phyloP scores from a whole-genome alignment of 768 basidiomycete species.

The Boletus sensibilis region DNA sequence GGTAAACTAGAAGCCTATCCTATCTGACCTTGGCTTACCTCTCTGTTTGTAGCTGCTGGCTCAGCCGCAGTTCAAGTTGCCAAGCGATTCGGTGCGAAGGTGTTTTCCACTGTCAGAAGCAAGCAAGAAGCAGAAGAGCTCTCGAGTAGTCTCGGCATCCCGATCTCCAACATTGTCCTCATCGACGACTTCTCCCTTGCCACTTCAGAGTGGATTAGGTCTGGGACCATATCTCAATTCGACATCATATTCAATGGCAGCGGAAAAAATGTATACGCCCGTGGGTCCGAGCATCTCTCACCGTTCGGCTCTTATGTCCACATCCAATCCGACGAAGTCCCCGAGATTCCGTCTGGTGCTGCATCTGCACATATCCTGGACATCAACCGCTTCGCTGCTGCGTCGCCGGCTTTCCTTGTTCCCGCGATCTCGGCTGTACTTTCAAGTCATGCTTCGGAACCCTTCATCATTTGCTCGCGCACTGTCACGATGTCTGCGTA shows the following conservation, averaged over 20 bases:
- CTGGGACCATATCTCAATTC: conserved; percentile 16
- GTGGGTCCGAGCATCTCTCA: conserved; percentile 22
- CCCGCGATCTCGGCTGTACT: conserved; percentile 20
- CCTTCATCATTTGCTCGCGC: conserved; percentile 10
- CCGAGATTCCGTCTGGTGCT: conserved; percentile 19
- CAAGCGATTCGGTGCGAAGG: conserved; percentile 19
- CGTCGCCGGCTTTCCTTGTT: conserved; percentile 19
- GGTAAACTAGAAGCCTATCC: conserved; percentile 4
- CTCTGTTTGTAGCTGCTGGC: conserved; percentile 17
- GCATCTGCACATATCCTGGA: conserved; percentile 21
- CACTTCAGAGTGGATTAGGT: conserved; percentile 11
- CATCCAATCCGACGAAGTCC: conserved; percentile 14
- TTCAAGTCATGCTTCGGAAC: conserved; percentile 15
- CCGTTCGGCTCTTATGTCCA: conserved; percentile 28
- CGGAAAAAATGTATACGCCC: conserved; percentile 13
- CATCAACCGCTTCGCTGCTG: conserved; percentile 20
- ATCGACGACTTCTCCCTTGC: conserved; percentile 14
- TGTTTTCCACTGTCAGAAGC: conserved; percentile 23
- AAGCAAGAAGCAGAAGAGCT: conserved; percentile 14
- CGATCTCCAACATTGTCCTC: conserved; percentile 8
- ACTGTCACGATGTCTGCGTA: conserved; percentile 14
- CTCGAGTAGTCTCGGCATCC: conserved; percentile 12
- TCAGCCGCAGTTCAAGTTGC: conserved; percentile 28
- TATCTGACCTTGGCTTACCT: neutral
- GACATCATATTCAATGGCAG: conserved; percentile 28